phyloP scores from a whole-genome alignment of 2,329 filamentous ascomycete species.

The Hypoxylon sp. region DNA sequence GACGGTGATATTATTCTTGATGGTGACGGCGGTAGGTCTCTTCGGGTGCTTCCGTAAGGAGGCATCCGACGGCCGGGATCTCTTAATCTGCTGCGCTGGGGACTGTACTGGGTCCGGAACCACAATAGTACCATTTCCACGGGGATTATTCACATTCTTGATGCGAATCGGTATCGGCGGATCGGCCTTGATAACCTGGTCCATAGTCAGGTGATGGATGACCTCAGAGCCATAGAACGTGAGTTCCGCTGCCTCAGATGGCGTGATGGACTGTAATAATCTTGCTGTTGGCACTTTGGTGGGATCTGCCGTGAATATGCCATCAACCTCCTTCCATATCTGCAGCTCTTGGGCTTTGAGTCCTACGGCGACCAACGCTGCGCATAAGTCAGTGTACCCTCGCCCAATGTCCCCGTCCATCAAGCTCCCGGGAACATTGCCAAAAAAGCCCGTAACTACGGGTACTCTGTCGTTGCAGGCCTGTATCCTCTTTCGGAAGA shows the following conservation, averaged over 20 bases:
- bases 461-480: conserved; percentile 78
- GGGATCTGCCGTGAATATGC: conserved; percentile 87
- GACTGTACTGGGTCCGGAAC: conserved; percentile 78
- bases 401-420: conserved; percentile 91
- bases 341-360: conserved; percentile 90
- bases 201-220: conserved; percentile 99
- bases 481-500: conserved; percentile 74
- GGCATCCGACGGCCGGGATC: conserved; percentile 63
- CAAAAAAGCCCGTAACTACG: conserved; percentile 94
- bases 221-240: conserved; percentile 97
- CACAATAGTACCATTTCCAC: conserved; percentile 83
- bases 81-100: conserved; percentile 71
- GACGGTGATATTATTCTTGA: conserved; percentile 96
- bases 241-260: conserved; percentile 93
- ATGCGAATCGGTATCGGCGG: conserved; percentile 87
- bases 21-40: conserved; percentile 90
- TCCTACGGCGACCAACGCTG: conserved; percentile 90
- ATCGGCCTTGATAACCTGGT: conserved; percentile 88
- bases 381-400: conserved; percentile 97
- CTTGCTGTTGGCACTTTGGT: conserved; percentile 93
- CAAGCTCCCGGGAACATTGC: conserved; percentile 89
- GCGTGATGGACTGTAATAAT: conserved; percentile 89
- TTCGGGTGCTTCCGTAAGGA: conserved; percentile 73
- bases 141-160: conserved; percentile 92
- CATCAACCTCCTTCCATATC: conserved; percentile 99